Evolutionary conservation across 345 rosid species (phyloP), one percentile per base, ranked within the genome.

Genomic region (Populus pruinosa): DNA sequence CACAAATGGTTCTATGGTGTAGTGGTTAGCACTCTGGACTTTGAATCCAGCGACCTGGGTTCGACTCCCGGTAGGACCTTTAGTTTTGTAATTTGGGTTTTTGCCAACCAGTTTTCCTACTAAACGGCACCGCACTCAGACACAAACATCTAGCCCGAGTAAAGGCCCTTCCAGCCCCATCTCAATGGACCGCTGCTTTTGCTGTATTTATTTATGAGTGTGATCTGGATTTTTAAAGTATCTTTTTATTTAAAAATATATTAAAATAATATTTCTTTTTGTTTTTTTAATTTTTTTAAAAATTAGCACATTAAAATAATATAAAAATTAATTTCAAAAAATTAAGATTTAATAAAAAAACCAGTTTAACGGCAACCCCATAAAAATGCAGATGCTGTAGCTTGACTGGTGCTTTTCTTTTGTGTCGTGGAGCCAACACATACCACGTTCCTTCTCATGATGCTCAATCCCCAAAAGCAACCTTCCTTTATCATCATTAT

Each of bases 11-110:
- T 95, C 94, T 91, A 93, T 93, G 97, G 99, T 96, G 98, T 96
- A 90, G 98, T 93, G 97, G 99, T 93, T 92, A 96, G 97, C 97
- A 93, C 97, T 96, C 92, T 92, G 99, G 97, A 93, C 96, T 96
- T 93, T 93, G 98, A 93, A 96, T 93, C 97, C 96, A 90, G 97
- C 93, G 95, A 93, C 94, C 94, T 88, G 97, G 94, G 96, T 93
- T 92, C 94, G 93, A 93, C 91, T 91, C 92, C 91, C 94, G 96
- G 93, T 90, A 87, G 93, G 97, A 91, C 90, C 98, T 88, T 7
- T 38, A 0, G 5, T 1, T 10, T 13, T 47, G 17, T 43, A 11
- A 1, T 13, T 43, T 43, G 14, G 12, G 14, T 43, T 41, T 41
- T 41, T 43, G 13, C 14, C 53, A 3, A 0, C 0, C 9, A 0